Evolutionary conservation across 306 rosid species (phyloP).

Genomic region (Trifolium subterraneum): DNA sequence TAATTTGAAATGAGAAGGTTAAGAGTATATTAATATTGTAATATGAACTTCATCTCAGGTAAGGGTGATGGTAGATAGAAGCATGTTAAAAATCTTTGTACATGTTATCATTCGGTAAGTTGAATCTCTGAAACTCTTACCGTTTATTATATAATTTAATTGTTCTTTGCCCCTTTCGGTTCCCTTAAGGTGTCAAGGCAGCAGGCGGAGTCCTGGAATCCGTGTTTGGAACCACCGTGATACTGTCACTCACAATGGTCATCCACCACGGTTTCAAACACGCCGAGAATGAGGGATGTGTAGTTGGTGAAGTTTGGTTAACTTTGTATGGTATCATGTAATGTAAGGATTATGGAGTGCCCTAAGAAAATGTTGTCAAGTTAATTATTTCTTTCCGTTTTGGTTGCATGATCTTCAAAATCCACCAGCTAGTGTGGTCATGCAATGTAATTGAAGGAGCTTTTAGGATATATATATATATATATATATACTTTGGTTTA

Average conservation of each 20-base stretch:
- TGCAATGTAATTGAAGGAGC: neutral
- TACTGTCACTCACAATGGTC: neutral
- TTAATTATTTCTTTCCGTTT: neutral
- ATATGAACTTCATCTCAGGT: slow-evolving; percentile 34
- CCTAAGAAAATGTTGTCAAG: slow-evolving; percentile 9
- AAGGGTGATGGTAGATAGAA: slow-evolving; percentile 38
- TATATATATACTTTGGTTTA: neutral
- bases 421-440: neutral
- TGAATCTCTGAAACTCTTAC: slow-evolving; percentile 39
- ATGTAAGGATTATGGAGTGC: neutral
- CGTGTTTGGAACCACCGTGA: neutral
- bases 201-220: neutral
- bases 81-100: slow-evolving; percentile 45
- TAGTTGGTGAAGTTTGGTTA: neutral
- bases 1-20: slow-evolving; percentile 37
- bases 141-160: slow-evolving; percentile 19
- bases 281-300: neutral
- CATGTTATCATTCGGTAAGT: slow-evolving; percentile 37
- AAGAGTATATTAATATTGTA: slow-evolving; percentile 37
- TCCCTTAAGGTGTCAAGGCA: neutral
- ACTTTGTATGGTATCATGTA: neutral
- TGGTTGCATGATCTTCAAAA: slow-evolving; percentile 6
- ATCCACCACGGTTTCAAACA: neutral
- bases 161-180: slow-evolving; percentile 30
- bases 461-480: neutral